Evolutionary conservation across 2,329 filamentous ascomycete genomes (phyloP), one percentile per base, ranked within the genome.

Genomic region (Lasiodiplodia theobromae): DNA sequence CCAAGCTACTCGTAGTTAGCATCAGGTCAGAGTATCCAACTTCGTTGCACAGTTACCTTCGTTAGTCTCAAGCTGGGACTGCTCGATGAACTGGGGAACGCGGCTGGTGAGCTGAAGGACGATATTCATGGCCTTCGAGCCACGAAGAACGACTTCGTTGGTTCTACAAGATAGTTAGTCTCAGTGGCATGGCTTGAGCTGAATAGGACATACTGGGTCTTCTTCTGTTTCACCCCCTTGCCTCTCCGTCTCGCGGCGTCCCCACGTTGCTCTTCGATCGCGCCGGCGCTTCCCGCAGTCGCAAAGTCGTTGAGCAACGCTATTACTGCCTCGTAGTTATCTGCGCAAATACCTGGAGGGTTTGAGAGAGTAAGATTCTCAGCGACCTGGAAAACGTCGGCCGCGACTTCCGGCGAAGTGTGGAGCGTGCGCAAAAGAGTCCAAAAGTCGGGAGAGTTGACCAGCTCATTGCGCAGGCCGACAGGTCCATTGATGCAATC

Each of bases 361-460:
- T 88, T 86, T 3, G 86, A 86, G 16, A 91, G 91, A 14, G 86
- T 87, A 2, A 93, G 89, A 31, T 87, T 89, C 75, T 96, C 91
- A 0, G 97, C 85, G n/a, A 98, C 92, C 67, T 91, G 89, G 77
- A 98, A 98, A 0, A 97, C 94, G 18, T 90, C 86, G 0, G 90
- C 85, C 2, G 93, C 92, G 31, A 91, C 90, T 66, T 92, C 90
- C 3, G 88, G 82, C 70, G 91, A 87, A 28, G 85, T 84, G 57
- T 92, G 89, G 21, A 99, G 83, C 38, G 89, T 87, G 70, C 93
- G 90, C 65, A 99, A 84, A 16, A 97, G 92, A 5, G 91, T 91
- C 96, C 96, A 99, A 79, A 99, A 98, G 76, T 99, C 96, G 0
- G 96, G 96, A 21, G 95, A 98, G 16, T 93, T 95, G 81, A 97